A percentile compares a stretch with the other conserved stretches of the same genome.
Conservation (phyloP, 1,139 yeast genomes). For the Suhomyces ambrosiae region DNA sequence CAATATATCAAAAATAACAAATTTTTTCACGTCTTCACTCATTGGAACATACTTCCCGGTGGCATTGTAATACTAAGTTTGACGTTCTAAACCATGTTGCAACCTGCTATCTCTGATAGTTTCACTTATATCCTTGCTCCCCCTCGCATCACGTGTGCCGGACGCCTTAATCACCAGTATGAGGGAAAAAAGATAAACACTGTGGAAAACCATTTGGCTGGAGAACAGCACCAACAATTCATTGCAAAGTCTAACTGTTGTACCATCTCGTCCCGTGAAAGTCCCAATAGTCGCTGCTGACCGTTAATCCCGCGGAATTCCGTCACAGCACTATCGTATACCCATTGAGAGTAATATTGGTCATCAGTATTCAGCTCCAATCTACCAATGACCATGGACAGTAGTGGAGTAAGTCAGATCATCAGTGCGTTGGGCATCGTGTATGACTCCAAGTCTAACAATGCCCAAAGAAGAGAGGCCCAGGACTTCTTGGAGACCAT, state of each 20-base stretch:
- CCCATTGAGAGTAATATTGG: too few species aligned
- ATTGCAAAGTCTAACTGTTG: slow-evolving; percentile 2
- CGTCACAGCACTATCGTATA: too few species aligned
- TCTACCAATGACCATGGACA: slow-evolving; percentile 53
- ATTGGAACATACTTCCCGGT: too few species aligned
- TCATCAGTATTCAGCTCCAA: not conserved
- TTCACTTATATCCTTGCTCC: not conserved
- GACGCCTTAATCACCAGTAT: slow-evolving; percentile 11
- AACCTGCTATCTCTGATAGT: too few species aligned
- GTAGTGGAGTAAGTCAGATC: slow-evolving; percentile 66
- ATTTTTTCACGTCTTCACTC: too few species aligned
- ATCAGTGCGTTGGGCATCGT: slow-evolving; percentile 77
- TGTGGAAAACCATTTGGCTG: slow-evolving; percentile 8
- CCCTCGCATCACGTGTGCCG: slow-evolving; percentile 10
- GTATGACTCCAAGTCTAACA: slow-evolving; percentile 70
- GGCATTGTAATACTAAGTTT: too few species aligned
- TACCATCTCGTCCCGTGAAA: not conserved
- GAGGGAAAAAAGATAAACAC: slow-evolving; percentile 15
- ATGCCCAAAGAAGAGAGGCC: slow-evolving; percentile 65
- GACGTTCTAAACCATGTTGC: too few species aligned
- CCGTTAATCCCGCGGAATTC: too few species aligned
- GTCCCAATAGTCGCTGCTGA: too few species aligned
- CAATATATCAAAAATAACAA: too few species aligned
- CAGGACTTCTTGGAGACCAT: slow-evolving; percentile 75
- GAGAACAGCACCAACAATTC: slow-evolving; percentile 3